A percentile compares a stretch with the other conserved stretches of the same genome.
Evolutionary conservation across 768 basidiomycete genomes (phyloP).

Genomic region (Amanita rubescens): DNA sequence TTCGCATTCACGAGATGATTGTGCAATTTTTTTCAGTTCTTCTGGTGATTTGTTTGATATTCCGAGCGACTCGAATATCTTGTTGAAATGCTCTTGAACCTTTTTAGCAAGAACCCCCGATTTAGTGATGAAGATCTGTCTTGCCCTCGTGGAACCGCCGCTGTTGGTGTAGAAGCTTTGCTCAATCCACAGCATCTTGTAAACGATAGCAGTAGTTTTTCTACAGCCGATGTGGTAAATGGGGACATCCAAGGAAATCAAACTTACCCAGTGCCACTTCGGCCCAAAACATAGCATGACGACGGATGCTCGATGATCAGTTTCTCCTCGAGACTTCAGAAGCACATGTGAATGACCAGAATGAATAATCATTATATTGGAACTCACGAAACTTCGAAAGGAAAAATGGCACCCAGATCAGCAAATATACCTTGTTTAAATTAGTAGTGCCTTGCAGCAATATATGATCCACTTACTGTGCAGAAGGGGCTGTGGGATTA

Average conservation of each 20-base stretch:
- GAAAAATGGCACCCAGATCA: slow-evolving; percentile 39
- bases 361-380: neutral
- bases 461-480: slow-evolving; percentile 22
- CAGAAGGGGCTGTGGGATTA: slow-evolving; percentile 21
- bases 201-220: slow-evolving; percentile 72
- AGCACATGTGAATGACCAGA: neutral
- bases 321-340: slow-evolving; percentile 38
- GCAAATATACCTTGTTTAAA: slow-evolving; percentile 37
- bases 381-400: slow-evolving; percentile 37
- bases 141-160: slow-evolving; percentile 35
- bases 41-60: slow-evolving; percentile 26
- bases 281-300: slow-evolving; percentile 60
- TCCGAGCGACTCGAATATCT: slow-evolving; percentile 38
- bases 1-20: slow-evolving; percentile 11
- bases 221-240: slow-evolving; percentile 22
- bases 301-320: slow-evolving; percentile 49
- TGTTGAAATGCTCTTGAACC: slow-evolving; percentile 59
- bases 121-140: slow-evolving; percentile 70
- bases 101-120: slow-evolving; percentile 59
- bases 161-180: slow-evolving; percentile 37
- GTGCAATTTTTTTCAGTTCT: slow-evolving; percentile 28
- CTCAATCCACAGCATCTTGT: slow-evolving; percentile 68
- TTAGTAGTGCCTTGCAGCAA: neutral
- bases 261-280: slow-evolving; percentile 67
- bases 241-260: neutral